A percentile compares a stretch with the other conserved stretches of the same genome.
These are phyloP conservation scores for Verticillium isaacii DNA, from an alignment of 2,329 filamentous ascomycete species.

Conservation along the genomic window DNA sequence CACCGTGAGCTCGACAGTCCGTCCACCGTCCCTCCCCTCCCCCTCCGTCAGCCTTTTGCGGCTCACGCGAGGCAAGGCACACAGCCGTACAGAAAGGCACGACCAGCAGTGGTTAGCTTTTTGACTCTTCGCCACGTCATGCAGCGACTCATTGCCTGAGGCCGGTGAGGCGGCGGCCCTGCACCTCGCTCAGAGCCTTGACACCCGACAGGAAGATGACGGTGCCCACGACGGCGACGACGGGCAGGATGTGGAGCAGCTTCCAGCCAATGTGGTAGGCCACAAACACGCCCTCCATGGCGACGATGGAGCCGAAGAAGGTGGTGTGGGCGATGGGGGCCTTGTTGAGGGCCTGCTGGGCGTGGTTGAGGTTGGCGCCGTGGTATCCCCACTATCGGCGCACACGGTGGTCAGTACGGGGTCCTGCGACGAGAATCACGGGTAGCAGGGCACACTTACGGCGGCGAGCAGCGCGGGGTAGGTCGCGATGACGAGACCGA, in stretches of 20 bases:
- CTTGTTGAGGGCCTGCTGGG: constrained; percentile 66
- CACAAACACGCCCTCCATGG: constrained; percentile 89
- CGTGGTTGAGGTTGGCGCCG: constrained; percentile 78
- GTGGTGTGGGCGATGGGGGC: constrained; percentile 77
- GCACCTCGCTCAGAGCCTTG: constrained; percentile 88
- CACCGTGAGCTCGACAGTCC: not conserved
- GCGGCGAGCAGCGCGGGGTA: constrained; percentile 68
- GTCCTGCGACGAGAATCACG: constrained; percentile 7
- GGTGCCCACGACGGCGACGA: constrained; percentile 60
- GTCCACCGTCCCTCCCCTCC: not conserved
- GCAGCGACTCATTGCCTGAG: constrained; percentile 38
- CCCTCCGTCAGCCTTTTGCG: not conserved
- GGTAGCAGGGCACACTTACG: constrained; percentile 42
- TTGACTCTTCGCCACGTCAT: not conserved
- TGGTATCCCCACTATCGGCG: constrained; percentile 67
- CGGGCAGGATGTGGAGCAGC: constrained; percentile 82
- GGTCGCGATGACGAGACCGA: constrained; percentile 65
- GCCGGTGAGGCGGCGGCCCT: constrained; percentile 77
- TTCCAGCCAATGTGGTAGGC: constrained; percentile 92
- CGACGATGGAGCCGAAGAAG: constrained; percentile 83
- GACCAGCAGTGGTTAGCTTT: not conserved
- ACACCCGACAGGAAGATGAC: constrained; percentile 83
- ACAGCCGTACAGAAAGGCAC: not conserved
- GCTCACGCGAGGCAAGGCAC: not conserved
- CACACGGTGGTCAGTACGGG: constrained; percentile 2